phyloP scores from a whole-genome alignment of 441 rosid genomes.

The Gossypium schwendimanii region DNA sequence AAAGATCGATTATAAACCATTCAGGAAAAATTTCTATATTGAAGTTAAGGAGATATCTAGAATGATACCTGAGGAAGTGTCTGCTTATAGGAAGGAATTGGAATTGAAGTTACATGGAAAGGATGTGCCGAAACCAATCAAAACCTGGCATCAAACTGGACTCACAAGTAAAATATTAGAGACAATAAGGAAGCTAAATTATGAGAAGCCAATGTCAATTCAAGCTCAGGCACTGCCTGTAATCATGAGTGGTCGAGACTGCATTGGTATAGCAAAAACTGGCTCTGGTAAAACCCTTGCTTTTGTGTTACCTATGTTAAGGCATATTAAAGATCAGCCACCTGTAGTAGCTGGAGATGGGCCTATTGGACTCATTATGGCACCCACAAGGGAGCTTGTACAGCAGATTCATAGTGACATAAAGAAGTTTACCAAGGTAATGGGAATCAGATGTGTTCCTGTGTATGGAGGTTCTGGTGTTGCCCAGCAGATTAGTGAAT shows the following conservation, averaged over 20 bases:
- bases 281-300: conserved; percentile 96
- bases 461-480: conserved; percentile 98
- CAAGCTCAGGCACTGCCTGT: conserved; percentile 92
- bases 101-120: conserved; percentile 77
- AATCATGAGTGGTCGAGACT: conserved; percentile 95
- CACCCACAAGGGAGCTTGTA: conserved; percentile 98
- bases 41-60: conserved; percentile 79
- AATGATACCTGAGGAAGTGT: conserved; percentile 73
- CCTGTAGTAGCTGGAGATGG: conserved; percentile 92
- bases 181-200: conserved; percentile 72
- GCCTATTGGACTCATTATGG: conserved; percentile 91
- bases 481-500: conserved; percentile 92
- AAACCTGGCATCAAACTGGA: conserved; percentile 93
- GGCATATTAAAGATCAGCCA: conserved; percentile 97
- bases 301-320: conserved; percentile 92
- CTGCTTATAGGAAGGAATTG: conserved; percentile 62
- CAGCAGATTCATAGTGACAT: conserved; percentile 94
- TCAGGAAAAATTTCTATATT: conserved; percentile 71
- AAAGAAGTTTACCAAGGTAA: conserved; percentile 67
- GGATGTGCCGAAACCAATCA: conserved; percentile 76
- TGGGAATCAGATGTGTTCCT: conserved; percentile 83
- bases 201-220: conserved; percentile 89
- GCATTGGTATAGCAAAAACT: conserved; percentile 93
- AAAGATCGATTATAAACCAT: conserved; percentile 62
- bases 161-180: conserved; percentile 74